phyloP scores from a whole-genome alignment of 2,329 filamentous ascomycete species.

The Verticillium zaregamsianum region DNA sequence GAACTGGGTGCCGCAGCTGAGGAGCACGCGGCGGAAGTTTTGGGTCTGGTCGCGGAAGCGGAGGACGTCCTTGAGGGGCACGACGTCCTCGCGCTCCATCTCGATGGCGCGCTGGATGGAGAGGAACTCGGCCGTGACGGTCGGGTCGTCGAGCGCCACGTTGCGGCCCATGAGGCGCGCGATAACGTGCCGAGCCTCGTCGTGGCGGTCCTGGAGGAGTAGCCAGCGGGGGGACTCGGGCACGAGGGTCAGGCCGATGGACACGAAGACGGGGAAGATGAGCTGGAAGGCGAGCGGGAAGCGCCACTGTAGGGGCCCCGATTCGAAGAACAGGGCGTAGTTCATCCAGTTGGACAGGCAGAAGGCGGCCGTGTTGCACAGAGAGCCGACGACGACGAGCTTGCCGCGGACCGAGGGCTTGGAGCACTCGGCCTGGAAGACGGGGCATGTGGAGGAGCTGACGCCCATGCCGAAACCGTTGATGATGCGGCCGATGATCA shows the following conservation, averaged over 20 bases:
- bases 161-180: slow-evolving; percentile 51
- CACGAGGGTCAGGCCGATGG: slow-evolving; percentile 22
- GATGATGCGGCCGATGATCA: slow-evolving; percentile 34
- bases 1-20: slow-evolving; percentile 41
- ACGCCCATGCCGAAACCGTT: slow-evolving; percentile 34
- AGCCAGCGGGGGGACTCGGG: slow-evolving; percentile 48
- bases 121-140: slow-evolving; percentile 26
- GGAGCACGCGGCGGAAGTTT: slow-evolving; percentile 28
- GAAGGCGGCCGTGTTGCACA: slow-evolving; percentile 36
- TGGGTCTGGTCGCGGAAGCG: slow-evolving; percentile 32
- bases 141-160: slow-evolving; percentile 16
- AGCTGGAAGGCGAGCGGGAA: slow-evolving; percentile 32
- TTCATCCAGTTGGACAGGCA: slow-evolving; percentile 45
- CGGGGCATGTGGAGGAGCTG: slow-evolving; percentile 28
- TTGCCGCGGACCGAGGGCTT: slow-evolving; percentile 33
- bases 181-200: slow-evolving; percentile 52
- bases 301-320: slow-evolving; percentile 28
- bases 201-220: slow-evolving; percentile 47
- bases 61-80: slow-evolving; percentile 27
- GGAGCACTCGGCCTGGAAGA: slow-evolving; percentile 27
- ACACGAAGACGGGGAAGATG: slow-evolving; percentile 30
- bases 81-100: slow-evolving; percentile 26
- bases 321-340: slow-evolving; percentile 32
- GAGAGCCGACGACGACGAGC: slow-evolving; percentile 38
- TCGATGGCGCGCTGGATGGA: slow-evolving; percentile 31